Evolutionary conservation across 257 asterid genomes (phyloP).

Genomic region (Leonotis leonurus): DNA sequence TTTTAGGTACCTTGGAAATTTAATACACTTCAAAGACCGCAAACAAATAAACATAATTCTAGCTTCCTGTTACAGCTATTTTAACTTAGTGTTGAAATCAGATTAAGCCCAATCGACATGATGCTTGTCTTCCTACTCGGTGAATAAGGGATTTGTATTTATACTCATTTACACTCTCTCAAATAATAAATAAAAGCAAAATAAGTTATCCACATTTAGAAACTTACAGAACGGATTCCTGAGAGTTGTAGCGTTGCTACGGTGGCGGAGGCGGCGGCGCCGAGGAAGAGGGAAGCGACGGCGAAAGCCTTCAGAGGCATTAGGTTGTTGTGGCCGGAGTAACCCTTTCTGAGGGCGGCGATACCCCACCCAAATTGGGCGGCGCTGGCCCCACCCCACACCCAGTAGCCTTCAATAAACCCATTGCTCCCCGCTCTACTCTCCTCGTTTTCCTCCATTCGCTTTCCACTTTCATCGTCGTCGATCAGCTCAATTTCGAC

Average conservation of each 20-base stretch:
- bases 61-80: background rate
- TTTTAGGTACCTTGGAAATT: too few species aligned
- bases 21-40: background rate
- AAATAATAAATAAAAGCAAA: background rate
- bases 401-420: conserved; percentile 30
- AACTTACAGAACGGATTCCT: conserved; percentile 58
- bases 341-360: conserved; percentile 36
- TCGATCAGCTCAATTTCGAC: background rate
- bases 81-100: background rate
- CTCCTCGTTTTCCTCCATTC: conserved; percentile 38
- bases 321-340: conserved; percentile 38
- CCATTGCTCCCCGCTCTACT: conserved; percentile 19
- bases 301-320: conserved; percentile 83
- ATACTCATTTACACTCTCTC: background rate
- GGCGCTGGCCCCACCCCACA: conserved; percentile 60
- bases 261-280: conserved; percentile 56
- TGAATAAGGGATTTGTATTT: background rate
- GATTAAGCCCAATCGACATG: background rate
- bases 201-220: background rate
- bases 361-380: conserved; percentile 61
- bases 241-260: conserved; percentile 43
- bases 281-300: conserved; percentile 72
- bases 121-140: background rate
- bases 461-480: conserved; percentile 3
- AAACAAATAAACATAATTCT: background rate